phyloP scores from a whole-genome alignment of 192 early-diverging fungal genomes.

The Rhizoclosmatium globosum region DNA sequence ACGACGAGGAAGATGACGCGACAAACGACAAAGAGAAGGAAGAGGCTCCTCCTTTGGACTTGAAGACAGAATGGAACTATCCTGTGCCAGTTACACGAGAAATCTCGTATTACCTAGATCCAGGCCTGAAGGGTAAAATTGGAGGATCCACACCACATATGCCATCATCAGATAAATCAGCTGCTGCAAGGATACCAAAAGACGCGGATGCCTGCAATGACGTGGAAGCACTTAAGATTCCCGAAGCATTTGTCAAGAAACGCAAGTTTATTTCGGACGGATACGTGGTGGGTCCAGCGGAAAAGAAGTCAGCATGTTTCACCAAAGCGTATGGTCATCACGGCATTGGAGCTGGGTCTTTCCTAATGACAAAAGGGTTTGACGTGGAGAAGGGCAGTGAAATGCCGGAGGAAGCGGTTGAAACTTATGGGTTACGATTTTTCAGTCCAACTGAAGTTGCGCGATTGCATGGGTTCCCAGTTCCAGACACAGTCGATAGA shows the following conservation, averaged over 20 bases:
- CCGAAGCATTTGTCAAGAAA: slow-evolving; percentile 26
- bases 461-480: slow-evolving; percentile 83
- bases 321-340: slow-evolving; percentile 84
- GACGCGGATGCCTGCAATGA: slow-evolving; percentile 28
- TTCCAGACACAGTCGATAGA: slow-evolving; percentile 74
- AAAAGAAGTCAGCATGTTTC: slow-evolving; percentile 47
- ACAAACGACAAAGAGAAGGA: neutral
- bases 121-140: neutral
- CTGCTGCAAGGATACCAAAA: slow-evolving; percentile 20
- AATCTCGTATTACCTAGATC: neutral
- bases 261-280: slow-evolving; percentile 40
- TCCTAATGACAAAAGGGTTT: slow-evolving; percentile 75
- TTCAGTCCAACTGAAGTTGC: slow-evolving; percentile 85
- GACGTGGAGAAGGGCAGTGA: slow-evolving; percentile 71
- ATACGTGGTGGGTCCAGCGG: slow-evolving; percentile 43
- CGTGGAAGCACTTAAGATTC: slow-evolving; percentile 40
- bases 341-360: slow-evolving; percentile 80
- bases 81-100: neutral
- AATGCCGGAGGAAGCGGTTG: slow-evolving; percentile 61
- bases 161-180: slow-evolving; percentile 3
- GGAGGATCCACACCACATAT: slow-evolving; percentile 31
- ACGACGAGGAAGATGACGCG: neutral
- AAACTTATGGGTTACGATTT: slow-evolving; percentile 70
- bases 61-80: slow-evolving; percentile 10
- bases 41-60: neutral